These are phyloP conservation scores for Apiotrichum gamsii DNA, from an alignment of 1,284 basidiomycete species.

Conservation along the genomic window DNA sequence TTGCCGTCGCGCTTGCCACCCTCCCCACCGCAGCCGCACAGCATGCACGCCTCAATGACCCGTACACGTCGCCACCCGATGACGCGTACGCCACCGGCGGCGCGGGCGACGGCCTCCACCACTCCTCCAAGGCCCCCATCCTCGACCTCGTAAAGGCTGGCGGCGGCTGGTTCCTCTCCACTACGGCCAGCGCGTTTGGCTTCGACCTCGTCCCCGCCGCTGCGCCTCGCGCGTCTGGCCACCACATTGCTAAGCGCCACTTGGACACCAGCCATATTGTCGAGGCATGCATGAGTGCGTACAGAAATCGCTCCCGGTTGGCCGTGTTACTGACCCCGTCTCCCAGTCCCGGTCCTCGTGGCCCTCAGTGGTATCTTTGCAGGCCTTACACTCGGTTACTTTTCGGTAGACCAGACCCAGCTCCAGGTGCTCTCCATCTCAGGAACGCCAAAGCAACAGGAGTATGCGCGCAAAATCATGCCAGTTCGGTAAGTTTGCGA, in stretches of 20 bases:
- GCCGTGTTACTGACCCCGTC: too few relatives aligned
- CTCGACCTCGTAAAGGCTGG: not conserved
- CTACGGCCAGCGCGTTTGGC: not conserved
- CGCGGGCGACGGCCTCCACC: not conserved
- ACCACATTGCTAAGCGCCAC: not conserved
- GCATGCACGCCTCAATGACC: not conserved
- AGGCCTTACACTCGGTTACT: constrained; percentile 56
- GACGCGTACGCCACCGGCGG: not conserved
- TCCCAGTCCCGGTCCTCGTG: constrained; percentile 56
- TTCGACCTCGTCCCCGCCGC: constrained; percentile 4
- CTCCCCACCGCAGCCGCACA: constrained; percentile 10
- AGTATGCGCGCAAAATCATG: constrained; percentile 75
- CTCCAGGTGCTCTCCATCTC: constrained; percentile 77
- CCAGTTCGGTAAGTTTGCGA: constrained; percentile 57
- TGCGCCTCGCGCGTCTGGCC: too few relatives aligned
- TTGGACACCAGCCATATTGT: constrained; percentile 17
- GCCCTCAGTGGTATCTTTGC: constrained; percentile 58
- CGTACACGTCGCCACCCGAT: not conserved
- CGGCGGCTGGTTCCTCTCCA: not conserved
- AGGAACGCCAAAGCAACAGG: constrained; percentile 72
- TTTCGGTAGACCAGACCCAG: constrained; percentile 89
- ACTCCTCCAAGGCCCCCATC: not conserved
- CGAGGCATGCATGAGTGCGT: constrained; percentile 51
- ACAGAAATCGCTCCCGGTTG: too few relatives aligned
- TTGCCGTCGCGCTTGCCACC: constrained; percentile 11